Base-by-base conservation (phyloP, 768 basidiomycete species). In the Rhodosporidiobolus odoratus region DNA sequence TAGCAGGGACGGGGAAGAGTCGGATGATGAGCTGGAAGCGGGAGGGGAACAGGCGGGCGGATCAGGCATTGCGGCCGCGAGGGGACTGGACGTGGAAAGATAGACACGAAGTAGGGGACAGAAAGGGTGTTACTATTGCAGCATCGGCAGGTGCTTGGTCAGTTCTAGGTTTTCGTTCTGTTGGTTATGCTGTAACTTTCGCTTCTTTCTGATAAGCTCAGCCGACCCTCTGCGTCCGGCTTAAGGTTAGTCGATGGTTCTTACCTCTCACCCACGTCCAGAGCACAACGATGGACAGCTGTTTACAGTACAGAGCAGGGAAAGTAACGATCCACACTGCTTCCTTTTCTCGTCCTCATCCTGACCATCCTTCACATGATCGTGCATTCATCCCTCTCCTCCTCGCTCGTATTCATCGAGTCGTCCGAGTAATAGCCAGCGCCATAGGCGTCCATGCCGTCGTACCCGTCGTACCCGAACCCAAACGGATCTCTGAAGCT, bases 11-110 rank as follows among this genome's bases (percentile, higher is more conserved):
- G n/a, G 17, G 9, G 53, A 40, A n/a, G 43, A 37, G n/a, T 25
- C 12, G 7, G 62, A 34, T 23, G 52, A 37, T 19, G 58, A 59
- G 58, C 47, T 34, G 17, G 60, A 37, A n/a, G 48, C n/a, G 23
- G 66, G 53, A 15, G 30, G 30, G 6, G 41, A 4, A 15, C 35
- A 53, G 17, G 32, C 50, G 15, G 59, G 66, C n/a, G 43, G 53
- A 10, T 67, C 66, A 30, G 66, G 59, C 3, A 21, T 67, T 17
- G 59, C 58, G 15, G 59, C 59, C 1, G 66, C 66, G 2, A 34
- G 60, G 35, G 66, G 66, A 13, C 50, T 67, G 5, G 66, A 62
- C 34, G 25, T 41, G 6, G 66, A 67, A n/a, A n/a, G n/a, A n/a
- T n/a, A n/a, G n/a, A n/a, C n/a, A n/a, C n/a, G n/a, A n/a, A n/a